A percentile compares a stretch with the other conserved stretches of the same genome.
phyloP scores from a whole-genome alignment of 345 rosid species.

The Rhodamnia rubescens region DNA sequence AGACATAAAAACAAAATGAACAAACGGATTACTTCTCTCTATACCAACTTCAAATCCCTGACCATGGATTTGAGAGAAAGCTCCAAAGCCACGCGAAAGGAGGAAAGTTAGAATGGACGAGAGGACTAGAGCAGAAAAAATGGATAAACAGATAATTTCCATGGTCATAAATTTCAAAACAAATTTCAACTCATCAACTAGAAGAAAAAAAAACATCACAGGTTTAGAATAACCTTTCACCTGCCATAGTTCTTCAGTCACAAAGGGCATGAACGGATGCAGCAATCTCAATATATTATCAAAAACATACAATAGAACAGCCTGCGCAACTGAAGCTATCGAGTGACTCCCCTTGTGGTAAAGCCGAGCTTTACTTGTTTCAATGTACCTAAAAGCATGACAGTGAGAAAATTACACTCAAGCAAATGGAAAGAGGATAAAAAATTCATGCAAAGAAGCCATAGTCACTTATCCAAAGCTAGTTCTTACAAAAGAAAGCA shows the following conservation, averaged over 20 bases:
- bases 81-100: neutral
- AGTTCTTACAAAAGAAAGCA: neutral
- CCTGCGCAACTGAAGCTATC: constrained; percentile 52
- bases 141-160: neutral
- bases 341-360: constrained; percentile 44
- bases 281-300: constrained; percentile 75
- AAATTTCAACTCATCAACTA: neutral
- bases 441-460: neutral
- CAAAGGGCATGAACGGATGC: constrained; percentile 98
- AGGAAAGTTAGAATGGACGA: neutral
- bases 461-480: neutral
- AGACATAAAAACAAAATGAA: neutral
- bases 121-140: neutral
- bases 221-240: constrained; percentile 15
- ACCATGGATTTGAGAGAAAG: neutral
- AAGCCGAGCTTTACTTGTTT: constrained; percentile 89
- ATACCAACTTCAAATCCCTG: neutral
- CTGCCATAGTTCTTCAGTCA: constrained; percentile 97
- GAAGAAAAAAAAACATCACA: neutral
- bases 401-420: constrained; percentile 2
- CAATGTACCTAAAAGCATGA: constrained; percentile 62
- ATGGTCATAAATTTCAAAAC: neutral
- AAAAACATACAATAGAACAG: constrained; percentile 78
- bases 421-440: neutral
- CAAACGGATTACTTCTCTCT: neutral